Evolutionary conservation across 116 monocot species (phyloP), one percentile per base, ranked within the genome.

Genomic region (Phalaenopsis hybrid): DNA sequence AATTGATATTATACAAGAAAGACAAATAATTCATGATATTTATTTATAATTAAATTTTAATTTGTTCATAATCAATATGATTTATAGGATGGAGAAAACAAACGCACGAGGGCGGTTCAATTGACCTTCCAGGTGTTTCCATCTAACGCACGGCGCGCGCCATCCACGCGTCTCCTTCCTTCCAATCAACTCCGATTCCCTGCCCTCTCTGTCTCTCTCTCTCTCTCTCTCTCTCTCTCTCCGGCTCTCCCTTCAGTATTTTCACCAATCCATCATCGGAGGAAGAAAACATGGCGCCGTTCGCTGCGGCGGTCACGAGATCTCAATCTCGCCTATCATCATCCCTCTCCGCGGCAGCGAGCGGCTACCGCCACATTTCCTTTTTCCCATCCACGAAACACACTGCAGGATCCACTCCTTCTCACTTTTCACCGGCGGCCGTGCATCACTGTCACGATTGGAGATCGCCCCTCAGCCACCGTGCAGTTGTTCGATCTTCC

Each of bases 401-500:
- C 23, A 46, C 43, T 34, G 75, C 75, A 3, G 20, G 61, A 51
- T 76, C 86, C 20, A 45, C 79, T 6, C 25, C 81, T 1, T 44
- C 74, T 0, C 61, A 21, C 5, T 52, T 69, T 28, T 78, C 65
- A 8, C 57, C 78, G 12, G 44, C 59, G 41, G 13, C 48, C 28
- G 79, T 83, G 0, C 81, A 86, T 20, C 82, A 80, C 46, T 31
- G 85, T 81, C 74, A 79, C 48, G 91, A 87, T 75, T 83, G 87
- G 85, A 80, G 89, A 11, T 84, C 86, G 1, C 86, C 89, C 17
- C 79, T 89, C 79, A 88, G 92, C 81, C 88, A 86, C 74, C 86
- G 89, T 11, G 92, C 90, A 25, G 21, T 17, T 58, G 69, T 90
- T 82, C 86, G 89, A 6, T 90, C 87, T 15, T 87, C 86, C 45